Percentiles rank a stretch among this genome's conserved stretches.
These are phyloP conservation scores for Rugonectria rugulosa DNA, from an alignment of 2,329 filamentous ascomycete genomes.

Conservation along the genomic window DNA sequence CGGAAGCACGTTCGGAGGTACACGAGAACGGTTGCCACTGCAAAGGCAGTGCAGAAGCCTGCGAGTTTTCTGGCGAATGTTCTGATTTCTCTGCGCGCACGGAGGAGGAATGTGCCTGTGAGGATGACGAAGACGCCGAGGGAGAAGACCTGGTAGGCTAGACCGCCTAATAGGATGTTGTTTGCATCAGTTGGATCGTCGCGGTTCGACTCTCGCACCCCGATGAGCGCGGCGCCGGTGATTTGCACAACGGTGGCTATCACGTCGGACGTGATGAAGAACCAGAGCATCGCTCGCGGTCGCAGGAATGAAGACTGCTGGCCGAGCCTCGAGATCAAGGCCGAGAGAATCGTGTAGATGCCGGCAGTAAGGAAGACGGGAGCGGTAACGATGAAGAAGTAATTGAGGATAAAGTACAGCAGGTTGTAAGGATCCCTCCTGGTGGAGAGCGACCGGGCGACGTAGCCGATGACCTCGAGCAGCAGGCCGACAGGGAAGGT, in stretches of 20 bases:
- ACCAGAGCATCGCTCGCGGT: constrained; percentile 57
- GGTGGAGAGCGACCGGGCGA: constrained; percentile 56
- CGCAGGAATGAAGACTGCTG: constrained; percentile 52
- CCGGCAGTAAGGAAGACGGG: constrained; percentile 65
- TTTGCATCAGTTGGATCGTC: constrained; percentile 60
- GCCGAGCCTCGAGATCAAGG: constrained; percentile 56
- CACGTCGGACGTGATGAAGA: constrained; percentile 63
- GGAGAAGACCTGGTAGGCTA: constrained; percentile 62
- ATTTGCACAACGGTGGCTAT: constrained; percentile 62
- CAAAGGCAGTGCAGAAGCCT: constrained; percentile 52
- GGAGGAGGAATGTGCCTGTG: constrained; percentile 49
- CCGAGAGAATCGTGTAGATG: constrained; percentile 62
- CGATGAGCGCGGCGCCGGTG: constrained; percentile 62
- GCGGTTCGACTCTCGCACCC: constrained; percentile 54
- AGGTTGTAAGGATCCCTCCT: constrained; percentile 61
- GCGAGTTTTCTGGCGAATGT: constrained; percentile 38
- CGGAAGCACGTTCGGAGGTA: constrained; percentile 62
- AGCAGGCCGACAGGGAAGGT: constrained; percentile 53
- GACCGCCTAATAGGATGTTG: constrained; percentile 62
- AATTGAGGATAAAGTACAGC: constrained; percentile 64
- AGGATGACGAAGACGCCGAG: constrained; percentile 58
- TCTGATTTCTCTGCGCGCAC: constrained; percentile 42
- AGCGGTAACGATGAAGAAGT: constrained; percentile 68
- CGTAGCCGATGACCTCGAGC: constrained; percentile 60
- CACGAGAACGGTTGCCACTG: constrained; percentile 55